These are phyloP conservation scores for Stropharia rugosoannulata DNA, from an alignment of 768 basidiomycete genomes.

Conservation along the genomic window DNA sequence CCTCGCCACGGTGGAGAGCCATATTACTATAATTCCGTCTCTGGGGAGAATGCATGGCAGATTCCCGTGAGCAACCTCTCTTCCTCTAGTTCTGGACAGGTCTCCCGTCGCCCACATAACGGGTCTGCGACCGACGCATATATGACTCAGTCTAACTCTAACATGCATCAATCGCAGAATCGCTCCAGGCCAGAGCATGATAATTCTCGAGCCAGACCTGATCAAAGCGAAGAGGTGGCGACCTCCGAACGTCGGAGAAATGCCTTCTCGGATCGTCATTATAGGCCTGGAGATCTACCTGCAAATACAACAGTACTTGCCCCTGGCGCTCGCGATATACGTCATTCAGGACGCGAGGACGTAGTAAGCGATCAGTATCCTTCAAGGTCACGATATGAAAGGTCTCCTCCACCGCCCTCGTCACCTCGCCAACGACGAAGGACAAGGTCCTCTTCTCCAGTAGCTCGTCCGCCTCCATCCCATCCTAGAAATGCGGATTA, in stretches of 20 bases:
- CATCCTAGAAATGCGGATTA: slow-evolving; percentile 21
- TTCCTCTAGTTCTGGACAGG: slow-evolving; percentile 22
- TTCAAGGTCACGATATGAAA: slow-evolving; percentile 21
- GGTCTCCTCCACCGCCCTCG: slow-evolving; percentile 25
- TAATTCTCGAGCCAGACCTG: slow-evolving; percentile 17
- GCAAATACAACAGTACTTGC: background rate
- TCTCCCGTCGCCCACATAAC: slow-evolving; percentile 24
- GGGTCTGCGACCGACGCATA: slow-evolving; percentile 21
- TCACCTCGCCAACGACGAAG: slow-evolving; percentile 28
- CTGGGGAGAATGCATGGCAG: slow-evolving; percentile 58
- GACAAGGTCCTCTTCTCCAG: slow-evolving; percentile 26
- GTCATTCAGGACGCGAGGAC: slow-evolving; percentile 8
- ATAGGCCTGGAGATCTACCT: slow-evolving; percentile 46
- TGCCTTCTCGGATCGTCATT: slow-evolving; percentile 67
- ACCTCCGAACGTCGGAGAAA: slow-evolving; percentile 13
- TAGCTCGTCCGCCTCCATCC: slow-evolving; percentile 11
- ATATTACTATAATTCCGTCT: slow-evolving; percentile 61
- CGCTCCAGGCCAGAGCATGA: slow-evolving; percentile 17
- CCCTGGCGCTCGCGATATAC: slow-evolving; percentile 5
- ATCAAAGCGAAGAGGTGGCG: slow-evolving; percentile 9
- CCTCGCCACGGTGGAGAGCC: slow-evolving; percentile 44
- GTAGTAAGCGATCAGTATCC: slow-evolving; percentile 3
- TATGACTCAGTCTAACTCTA: slow-evolving; percentile 25
- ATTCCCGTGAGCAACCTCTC: slow-evolving; percentile 40
- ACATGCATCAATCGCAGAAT: slow-evolving; percentile 28